These are phyloP conservation scores for Helichrysum umbraculigerum DNA, from an alignment of 129 eudicot genomes.

Conservation along the genomic window DNA sequence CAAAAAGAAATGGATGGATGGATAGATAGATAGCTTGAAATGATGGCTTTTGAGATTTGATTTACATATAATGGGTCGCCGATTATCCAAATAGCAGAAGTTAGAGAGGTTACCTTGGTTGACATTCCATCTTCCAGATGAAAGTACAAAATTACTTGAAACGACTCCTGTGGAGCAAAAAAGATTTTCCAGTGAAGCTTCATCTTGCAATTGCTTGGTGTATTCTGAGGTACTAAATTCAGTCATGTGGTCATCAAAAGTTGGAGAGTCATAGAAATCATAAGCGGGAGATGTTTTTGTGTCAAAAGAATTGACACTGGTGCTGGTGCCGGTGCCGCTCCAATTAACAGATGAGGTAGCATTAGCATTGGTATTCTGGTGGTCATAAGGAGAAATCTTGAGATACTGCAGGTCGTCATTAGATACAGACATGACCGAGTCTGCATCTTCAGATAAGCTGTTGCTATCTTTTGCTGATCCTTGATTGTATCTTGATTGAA, in stretches of 20 bases:
- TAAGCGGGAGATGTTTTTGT: conserved; percentile 30
- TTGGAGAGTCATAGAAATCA: conserved; percentile 17
- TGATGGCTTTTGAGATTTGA: background rate
- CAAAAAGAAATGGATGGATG: background rate
- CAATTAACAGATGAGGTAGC: conserved; percentile 47
- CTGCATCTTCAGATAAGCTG: conserved; percentile 40
- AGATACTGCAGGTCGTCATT: conserved; percentile 15
- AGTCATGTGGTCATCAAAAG: conserved; percentile 18
- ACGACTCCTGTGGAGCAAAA: conserved; percentile 38
- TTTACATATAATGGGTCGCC: too few species aligned
- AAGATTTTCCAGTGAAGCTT: conserved; percentile 41
- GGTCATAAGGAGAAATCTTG: conserved; percentile 20
- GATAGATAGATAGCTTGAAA: background rate
- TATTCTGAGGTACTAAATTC: conserved; percentile 36
- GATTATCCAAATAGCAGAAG: background rate
- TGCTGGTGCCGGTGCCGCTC: conserved; percentile 16
- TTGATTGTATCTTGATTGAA: conserved; percentile 25
- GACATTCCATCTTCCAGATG: conserved; percentile 70
- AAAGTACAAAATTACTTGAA: conserved; percentile 47
- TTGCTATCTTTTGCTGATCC: conserved; percentile 56
- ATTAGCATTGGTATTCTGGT: background rate
- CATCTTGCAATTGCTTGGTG: conserved; percentile 25
- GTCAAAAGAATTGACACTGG: conserved; percentile 31
- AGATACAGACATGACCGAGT: conserved; percentile 36
- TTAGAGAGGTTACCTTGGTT: conserved; percentile 47